Conservation (phyloP, 805 yeast species). For the Nakazawaea ishiwadae region DNA sequence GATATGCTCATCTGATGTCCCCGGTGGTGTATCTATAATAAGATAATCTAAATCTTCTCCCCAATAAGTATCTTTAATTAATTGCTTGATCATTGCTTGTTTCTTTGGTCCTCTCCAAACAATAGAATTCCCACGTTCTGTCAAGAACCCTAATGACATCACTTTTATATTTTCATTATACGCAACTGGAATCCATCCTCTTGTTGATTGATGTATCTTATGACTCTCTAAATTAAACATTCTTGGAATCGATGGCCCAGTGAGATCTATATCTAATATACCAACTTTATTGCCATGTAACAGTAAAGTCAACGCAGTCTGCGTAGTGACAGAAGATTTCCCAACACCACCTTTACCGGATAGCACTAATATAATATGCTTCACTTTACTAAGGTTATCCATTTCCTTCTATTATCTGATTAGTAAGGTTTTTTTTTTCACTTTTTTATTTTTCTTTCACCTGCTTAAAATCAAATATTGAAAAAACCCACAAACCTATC, state of each 20-base stretch:
- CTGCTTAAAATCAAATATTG: too few relatives aligned
- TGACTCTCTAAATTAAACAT: constrained; percentile 87
- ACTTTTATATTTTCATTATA: constrained; percentile 48
- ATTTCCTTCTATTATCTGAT: too few relatives aligned
- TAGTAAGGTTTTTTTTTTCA: too few relatives aligned
- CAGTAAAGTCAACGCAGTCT: constrained; percentile 79
- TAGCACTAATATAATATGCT: constrained; percentile 74
- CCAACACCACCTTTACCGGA: constrained; percentile 99
- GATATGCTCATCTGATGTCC: constrained; percentile 97
- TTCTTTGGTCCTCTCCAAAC: constrained; percentile 99
- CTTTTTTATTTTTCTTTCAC: too few relatives aligned
- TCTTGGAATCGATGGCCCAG: constrained; percentile 95
- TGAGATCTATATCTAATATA: constrained; percentile 88
- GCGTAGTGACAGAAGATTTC: constrained; percentile 93
- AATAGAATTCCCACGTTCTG: constrained; percentile 81
- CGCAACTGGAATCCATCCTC: constrained; percentile 92
- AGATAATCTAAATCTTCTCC: constrained; percentile 70
- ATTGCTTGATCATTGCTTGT: constrained; percentile 96
- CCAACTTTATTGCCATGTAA: constrained; percentile 79
- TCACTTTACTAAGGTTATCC: constrained; percentile 42
- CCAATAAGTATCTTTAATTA: constrained; percentile 89
- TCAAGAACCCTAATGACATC: constrained; percentile 87
- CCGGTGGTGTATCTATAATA: constrained; percentile 96
- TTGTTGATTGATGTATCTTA: constrained; percentile 74
- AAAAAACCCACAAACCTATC: too few relatives aligned